Evolutionary conservation across 768 basidiomycete species (phyloP), one percentile per base, ranked within the genome.

Genomic region (Pulveroboletus frians): DNA sequence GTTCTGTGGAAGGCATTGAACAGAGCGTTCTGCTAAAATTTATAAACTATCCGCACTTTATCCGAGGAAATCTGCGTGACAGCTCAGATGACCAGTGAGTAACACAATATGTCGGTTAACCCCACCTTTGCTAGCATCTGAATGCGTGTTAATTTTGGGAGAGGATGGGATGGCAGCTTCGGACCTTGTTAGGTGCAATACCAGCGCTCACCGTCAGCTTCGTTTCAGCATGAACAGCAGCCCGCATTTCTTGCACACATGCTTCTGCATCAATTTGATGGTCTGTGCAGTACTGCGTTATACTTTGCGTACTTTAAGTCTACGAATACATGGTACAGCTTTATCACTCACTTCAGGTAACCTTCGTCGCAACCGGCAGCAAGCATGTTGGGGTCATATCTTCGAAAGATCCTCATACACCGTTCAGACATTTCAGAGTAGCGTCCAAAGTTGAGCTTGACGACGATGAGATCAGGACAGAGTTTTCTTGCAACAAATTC

Each of bases 401-500:
- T 76, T 31, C 75, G 57, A 49, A 84, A 74, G 57, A 85, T 83
- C 26, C 60, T 61, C 71, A 94, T 89, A 35, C 96, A 83, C 55
- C 72, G 78, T 34, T 69, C 56, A 4, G 89, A 91, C 73, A 86
- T 77, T 52, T 88, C 85, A 26, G 69, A 72, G 55, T 92, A 92
- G 39, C 81, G 76, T 11, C 71, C 58, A 57, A 79, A 80, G 46
- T 81, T 77, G 47, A 74, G 76, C 3, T 69, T 64, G 37, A 94
- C 73, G 38, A 89, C 69, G 34, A 90, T 81, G 15, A 99, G 78
- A 8, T 92, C 81, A 3, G 96, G 93, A 63, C 93, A 97, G 9
- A 99, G 78, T 61, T 92, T 95, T 73, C 84, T 86, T 14, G 95
- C 95, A 38, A 98, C 83, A 66, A 93, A 95, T 44, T 83, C 93